Base-by-base conservation (phyloP, 163 green algal genomes). In the Chloromonas sp. region DNA sequence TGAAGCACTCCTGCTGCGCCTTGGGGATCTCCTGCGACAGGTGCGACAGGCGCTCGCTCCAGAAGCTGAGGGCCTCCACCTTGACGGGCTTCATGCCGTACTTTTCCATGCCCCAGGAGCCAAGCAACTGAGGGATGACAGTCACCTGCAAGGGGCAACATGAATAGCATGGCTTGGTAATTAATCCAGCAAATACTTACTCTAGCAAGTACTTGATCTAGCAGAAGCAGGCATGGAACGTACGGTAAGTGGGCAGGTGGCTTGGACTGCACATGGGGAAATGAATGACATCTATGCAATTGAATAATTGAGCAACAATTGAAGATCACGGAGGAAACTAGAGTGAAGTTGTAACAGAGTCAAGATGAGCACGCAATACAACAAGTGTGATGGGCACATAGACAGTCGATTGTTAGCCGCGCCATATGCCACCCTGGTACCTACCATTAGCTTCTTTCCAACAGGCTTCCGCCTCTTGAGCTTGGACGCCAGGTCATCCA, bases 51-150 rank as follows among this genome's bases (percentile, higher is more conserved):
- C 82, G 70, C 3, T 85, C 62, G 14, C 3, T 8, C 82, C 82
- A 92, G 85, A 92, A 93, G 11, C 88, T 81, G 58, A 95, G 86
- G 2, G 82, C 84, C 60, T 94, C 91, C 59, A 92, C 85, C 78
- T 92, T 93, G 15, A 84, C 71, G 0, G 91, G 88, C 82, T 90
- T 93, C 0, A 88, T 82, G 58, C 92, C 92, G 77, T 93, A 95
- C 66, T 89, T 89, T 2, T 88, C 83, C 2, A 85, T 86, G 60
- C 88, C 90, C 90, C 90, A 94, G 59, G 78, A 59, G 13, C 91
- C 91, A 83, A 91, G 86, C 14, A 78, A 84, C 0, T 84, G 5
- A 60, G 88, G 88, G 5, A 90, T 36, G n/a, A 94, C 87, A 2
- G 71, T 79, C 13, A 79, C 71, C 14, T 79, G 71, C 13, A 36